These are phyloP conservation scores for Candida germanica DNA, from an alignment of 805 yeast species.

Conservation along the genomic window DNA sequence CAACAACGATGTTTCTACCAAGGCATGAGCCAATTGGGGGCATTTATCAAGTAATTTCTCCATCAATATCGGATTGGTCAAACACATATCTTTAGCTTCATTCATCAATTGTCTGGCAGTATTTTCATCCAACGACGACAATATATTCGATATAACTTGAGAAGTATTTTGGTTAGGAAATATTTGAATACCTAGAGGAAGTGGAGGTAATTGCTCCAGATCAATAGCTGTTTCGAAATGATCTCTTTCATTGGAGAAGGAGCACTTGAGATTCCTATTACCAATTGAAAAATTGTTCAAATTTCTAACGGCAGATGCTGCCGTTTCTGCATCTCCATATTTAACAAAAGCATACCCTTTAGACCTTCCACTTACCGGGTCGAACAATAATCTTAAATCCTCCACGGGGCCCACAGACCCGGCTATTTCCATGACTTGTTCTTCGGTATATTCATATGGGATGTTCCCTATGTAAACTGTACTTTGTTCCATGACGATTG, in stretches of 20 bases:
- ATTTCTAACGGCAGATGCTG: slow-evolving; percentile 87
- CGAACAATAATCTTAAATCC: slow-evolving; percentile 73
- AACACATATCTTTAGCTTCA: slow-evolving; percentile 60
- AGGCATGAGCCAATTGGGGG: slow-evolving; percentile 81
- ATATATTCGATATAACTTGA: slow-evolving; percentile 43
- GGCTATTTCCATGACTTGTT: slow-evolving; percentile 84
- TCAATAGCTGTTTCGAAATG: slow-evolving; percentile 44
- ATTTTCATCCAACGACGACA: slow-evolving; percentile 45
- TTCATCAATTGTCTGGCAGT: slow-evolving; percentile 47
- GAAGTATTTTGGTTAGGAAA: slow-evolving; percentile 39
- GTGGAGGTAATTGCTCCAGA: slow-evolving; percentile 31
- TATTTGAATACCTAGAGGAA: slow-evolving; percentile 41
- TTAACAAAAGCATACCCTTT: slow-evolving; percentile 89
- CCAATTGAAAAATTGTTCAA: slow-evolving; percentile 69
- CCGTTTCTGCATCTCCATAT: slow-evolving; percentile 79
- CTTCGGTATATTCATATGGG: slow-evolving; percentile 92
- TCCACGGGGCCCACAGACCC: slow-evolving; percentile 85
- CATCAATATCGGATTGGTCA: slow-evolving; percentile 55
- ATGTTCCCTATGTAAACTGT: slow-evolving; percentile 77
- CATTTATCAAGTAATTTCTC: slow-evolving; percentile 57
- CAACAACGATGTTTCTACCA: slow-evolving; percentile 63
- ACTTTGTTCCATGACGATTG: slow-evolving; percentile 4
- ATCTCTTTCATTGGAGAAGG: slow-evolving; percentile 24
- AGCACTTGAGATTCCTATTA: slow-evolving; percentile 67
- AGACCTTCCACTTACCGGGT: slow-evolving; percentile 83